These are phyloP conservation scores for Striga hermonthica DNA, from an alignment of 305 asterid species.

Conservation along the genomic window DNA sequence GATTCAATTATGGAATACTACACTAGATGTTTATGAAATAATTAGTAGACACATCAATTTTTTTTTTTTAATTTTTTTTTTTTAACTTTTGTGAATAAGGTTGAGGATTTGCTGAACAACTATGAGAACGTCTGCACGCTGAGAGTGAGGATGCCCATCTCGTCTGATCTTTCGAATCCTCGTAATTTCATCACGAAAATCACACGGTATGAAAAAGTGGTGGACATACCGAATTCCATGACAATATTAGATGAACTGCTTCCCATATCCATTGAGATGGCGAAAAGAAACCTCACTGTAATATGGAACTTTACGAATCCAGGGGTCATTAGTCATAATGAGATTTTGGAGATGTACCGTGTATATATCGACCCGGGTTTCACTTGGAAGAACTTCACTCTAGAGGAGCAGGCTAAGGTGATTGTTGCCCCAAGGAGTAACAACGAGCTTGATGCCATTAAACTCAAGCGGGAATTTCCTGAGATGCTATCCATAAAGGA, in stretches of 20 bases:
- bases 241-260: constrained; percentile 73
- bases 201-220: constrained; percentile 60
- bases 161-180: constrained; percentile 59
- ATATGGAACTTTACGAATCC: constrained; percentile 80
- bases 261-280: constrained; percentile 76
- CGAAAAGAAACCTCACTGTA: constrained; percentile 69
- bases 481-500: constrained; percentile 61
- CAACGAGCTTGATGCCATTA: constrained; percentile 64
- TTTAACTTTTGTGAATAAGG: constrained; percentile 36
- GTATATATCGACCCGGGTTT: constrained; percentile 57
- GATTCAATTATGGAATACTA: too few relatives aligned
- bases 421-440: constrained; percentile 72
- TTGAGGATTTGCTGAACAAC: constrained; percentile 68
- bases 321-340: constrained; percentile 79
- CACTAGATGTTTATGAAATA: too few relatives aligned
- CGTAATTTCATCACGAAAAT: constrained; percentile 79
- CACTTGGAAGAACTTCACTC: constrained; percentile 63
- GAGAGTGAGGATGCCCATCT: constrained; percentile 79
- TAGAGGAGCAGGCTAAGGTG: constrained; percentile 77
- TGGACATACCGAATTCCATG: constrained; percentile 77
- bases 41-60: too few relatives aligned
- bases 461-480: constrained; percentile 45
- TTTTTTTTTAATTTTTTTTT: neutral
- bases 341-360: constrained; percentile 65
- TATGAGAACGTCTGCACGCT: constrained; percentile 68